A percentile compares a stretch with the other conserved stretches of the same genome.
Conservation (phyloP, 345 rosid species). For the Microthlaspi erraticum region DNA sequence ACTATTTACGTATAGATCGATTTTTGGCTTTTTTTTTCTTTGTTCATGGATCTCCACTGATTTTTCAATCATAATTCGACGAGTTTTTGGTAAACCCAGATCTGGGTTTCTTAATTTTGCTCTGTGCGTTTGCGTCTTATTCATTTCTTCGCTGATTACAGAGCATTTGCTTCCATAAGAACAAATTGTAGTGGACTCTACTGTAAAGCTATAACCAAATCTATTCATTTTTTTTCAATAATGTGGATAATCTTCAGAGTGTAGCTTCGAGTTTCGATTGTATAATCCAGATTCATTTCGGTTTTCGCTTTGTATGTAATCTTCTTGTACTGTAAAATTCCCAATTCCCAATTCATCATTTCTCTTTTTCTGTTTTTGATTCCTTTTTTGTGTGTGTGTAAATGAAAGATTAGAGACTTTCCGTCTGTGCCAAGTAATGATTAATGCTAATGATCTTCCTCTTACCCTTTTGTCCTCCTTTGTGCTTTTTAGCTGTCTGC, state of each 20-base stretch:
- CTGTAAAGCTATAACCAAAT: neutral
- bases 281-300: conserved; percentile 14
- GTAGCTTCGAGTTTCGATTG: conserved; percentile 5
- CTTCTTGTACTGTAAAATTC: neutral
- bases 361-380: neutral
- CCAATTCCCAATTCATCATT: neutral
- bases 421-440: conserved; percentile 46
- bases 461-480: neutral
- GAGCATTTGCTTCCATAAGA: neutral
- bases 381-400: neutral
- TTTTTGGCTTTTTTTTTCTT: neutral
- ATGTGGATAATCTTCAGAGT: neutral
- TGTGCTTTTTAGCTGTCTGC: conserved; percentile 39
- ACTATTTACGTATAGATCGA: neutral
- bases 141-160: conserved; percentile 6
- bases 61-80: neutral
- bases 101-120: conserved; percentile 6
- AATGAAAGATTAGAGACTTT: conserved; percentile 6
- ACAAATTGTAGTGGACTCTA: neutral
- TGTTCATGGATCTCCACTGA: neutral
- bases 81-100: conserved; percentile 14
- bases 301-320: neutral
- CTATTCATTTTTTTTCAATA: neutral
- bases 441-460: conserved; percentile 25
- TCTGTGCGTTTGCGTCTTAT: neutral